Evolutionary conservation across 345 rosid genomes (phyloP), one percentile per base, ranked within the genome.

Genomic region (rapeseed (Brassica napus)): DNA sequence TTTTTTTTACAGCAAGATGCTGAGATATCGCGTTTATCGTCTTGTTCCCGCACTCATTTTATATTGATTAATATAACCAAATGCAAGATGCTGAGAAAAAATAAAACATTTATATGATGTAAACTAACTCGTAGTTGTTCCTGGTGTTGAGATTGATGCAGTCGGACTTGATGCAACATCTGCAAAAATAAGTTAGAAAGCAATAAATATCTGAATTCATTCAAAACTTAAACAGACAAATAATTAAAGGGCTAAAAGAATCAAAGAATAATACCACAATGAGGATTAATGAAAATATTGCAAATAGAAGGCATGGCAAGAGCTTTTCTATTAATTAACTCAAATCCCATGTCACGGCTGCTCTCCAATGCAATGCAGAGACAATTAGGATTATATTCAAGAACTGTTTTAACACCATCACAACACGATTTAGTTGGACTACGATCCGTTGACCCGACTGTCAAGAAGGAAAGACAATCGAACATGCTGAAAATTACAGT

Each of bases 231-330:
- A 12, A 44, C 15, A 44, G 54, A 44, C 54, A 44, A 44, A 44
- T 44, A 44, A 11, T 11, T 44, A 44, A 44, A 44, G 15, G 49
- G 54, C 54, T 7, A 10, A 61, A 62, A 31, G 2, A 11, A 31
- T 4, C 6, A 49, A 49, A 49, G 57, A n/a, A 49, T n/a, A 49
- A 68, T 69, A 86, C 88, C 21, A 11, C 42, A 69, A n/a, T 83
- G 82, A 15, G 75, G 21, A 28, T 3, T 15, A 8, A 82, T 32
- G 2, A 79, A 52, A 18, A 86, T 69, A 0, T 52, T 14, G 16
- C 91, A 88, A 55, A 49, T 74, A 3, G 73, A 49, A 54, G 88
- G 82, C 31, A 89, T 54, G 3, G 44, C n/a, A 6, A 21, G 4
- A 11, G 83, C 85, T 65, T 63, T 82, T 0, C 77, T 84, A 34